Evolutionary conservation across 495 filamentous ascomycete species (phyloP).

Genomic region (Penicillium verhagenii): DNA sequence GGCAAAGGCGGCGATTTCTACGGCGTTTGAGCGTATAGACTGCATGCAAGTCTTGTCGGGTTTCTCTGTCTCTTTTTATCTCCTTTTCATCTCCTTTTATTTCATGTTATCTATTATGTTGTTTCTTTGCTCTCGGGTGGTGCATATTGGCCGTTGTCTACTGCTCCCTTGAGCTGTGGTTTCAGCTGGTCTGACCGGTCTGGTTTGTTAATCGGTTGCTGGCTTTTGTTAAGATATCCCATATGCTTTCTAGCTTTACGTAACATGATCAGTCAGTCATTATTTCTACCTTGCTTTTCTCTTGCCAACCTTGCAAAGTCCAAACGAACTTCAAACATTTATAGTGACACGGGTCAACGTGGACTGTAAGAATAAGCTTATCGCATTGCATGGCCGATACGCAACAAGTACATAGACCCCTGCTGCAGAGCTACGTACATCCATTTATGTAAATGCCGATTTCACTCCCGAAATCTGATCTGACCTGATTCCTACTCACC

Average conservation of each 20-base stretch:
- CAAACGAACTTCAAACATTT: too few species aligned
- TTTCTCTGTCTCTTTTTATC: neutral
- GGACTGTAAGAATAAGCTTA: neutral
- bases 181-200: constrained; percentile 19
- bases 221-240: constrained; percentile 33
- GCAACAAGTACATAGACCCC: too few species aligned
- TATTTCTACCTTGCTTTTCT: too few species aligned
- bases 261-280: neutral
- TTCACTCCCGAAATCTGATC: too few species aligned
- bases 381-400: neutral
- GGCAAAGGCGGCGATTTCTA: neutral
- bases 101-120: constrained; percentile 2
- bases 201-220: neutral
- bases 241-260: constrained; percentile 18
- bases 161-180: constrained; percentile 19
- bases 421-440: too few species aligned
- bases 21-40: neutral
- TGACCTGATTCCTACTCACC: too few species aligned
- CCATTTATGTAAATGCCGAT: too few species aligned
- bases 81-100: too few species aligned
- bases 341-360: too few species aligned
- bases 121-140: neutral
- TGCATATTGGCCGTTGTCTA: constrained; percentile 1
- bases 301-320: too few species aligned
- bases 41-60: neutral